Conservation (phyloP, 441 rosid genomes). For the Sinapis alba region DNA sequence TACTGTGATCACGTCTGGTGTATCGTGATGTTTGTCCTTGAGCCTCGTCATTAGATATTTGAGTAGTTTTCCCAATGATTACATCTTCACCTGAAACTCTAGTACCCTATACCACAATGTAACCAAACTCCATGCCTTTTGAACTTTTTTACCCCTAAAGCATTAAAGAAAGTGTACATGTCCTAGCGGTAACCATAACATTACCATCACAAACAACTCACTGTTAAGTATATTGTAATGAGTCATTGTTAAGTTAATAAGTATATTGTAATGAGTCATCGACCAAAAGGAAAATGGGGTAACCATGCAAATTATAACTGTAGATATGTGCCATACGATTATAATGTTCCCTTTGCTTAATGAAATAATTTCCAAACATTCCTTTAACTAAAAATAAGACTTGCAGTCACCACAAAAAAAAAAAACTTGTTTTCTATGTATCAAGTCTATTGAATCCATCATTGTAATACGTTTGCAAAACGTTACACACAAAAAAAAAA, state of each 20-base stretch:
- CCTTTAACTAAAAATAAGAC: neutral
- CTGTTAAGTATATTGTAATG: neutral
- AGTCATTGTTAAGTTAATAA: no score
- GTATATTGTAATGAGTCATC: neutral
- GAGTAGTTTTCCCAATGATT: slow-evolving; percentile 95
- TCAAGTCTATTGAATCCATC: no score
- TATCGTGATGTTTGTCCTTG: slow-evolving; percentile 87
- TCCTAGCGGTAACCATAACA: no score
- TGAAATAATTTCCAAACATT: neutral
- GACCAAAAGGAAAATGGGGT: neutral
- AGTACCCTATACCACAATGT: slow-evolving; percentile 80
- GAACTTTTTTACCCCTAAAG: no score
- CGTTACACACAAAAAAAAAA: no score
- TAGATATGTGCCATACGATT: neutral
- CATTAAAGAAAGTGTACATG: no score
- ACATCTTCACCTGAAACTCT: slow-evolving; percentile 98
- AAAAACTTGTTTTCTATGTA: no score
- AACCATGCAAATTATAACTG: neutral
- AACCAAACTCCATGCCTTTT: no score
- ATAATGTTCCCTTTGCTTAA: no score
- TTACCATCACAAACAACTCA: no score
- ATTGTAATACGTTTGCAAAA: no score
- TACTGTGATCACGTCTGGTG: slow-evolving; percentile 92
- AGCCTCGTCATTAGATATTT: slow-evolving; percentile 86
- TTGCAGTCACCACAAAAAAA: no score